A percentile compares a stretch with the other conserved stretches of the same genome.
phyloP scores from a whole-genome alignment of 1,139 yeast species.

The Pichia sp. region DNA sequence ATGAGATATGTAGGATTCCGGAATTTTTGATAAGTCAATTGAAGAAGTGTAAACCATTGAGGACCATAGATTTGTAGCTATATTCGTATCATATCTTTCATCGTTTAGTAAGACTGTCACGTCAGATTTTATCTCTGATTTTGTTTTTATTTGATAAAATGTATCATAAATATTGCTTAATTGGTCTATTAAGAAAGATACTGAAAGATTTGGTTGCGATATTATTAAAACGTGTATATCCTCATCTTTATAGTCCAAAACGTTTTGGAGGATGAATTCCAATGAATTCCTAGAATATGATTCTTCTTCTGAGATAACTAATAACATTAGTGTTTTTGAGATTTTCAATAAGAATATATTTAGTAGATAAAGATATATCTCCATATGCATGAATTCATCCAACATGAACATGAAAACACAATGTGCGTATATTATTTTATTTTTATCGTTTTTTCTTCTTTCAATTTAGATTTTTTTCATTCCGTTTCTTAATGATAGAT shows the following conservation, averaged over 20 bases:
- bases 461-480: too few species aligned
- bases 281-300: background rate
- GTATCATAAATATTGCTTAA: conserved; percentile 4
- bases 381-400: too few species aligned
- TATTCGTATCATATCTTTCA: background rate
- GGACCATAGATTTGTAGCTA: conserved; percentile 7
- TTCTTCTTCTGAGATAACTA: conserved; percentile 8
- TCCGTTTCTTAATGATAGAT: too few species aligned
- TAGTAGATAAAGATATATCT: too few species aligned
- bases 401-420: too few species aligned
- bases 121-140: background rate
- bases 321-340: background rate
- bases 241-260: background rate
- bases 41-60: background rate
- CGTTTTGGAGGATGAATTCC: background rate
- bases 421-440: too few species aligned
- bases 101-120: conserved; percentile 5
- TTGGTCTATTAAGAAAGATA: conserved; percentile 5
- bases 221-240: background rate
- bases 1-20: conserved; percentile 2
- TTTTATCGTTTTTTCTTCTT: too few species aligned
- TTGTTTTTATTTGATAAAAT: background rate
- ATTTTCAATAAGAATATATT: background rate
- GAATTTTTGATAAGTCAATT: background rate
- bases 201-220: background rate